Evolutionary conservation across 768 basidiomycete genomes (phyloP), one percentile per base, ranked within the genome.

Genomic region (Kwoniella pini): DNA sequence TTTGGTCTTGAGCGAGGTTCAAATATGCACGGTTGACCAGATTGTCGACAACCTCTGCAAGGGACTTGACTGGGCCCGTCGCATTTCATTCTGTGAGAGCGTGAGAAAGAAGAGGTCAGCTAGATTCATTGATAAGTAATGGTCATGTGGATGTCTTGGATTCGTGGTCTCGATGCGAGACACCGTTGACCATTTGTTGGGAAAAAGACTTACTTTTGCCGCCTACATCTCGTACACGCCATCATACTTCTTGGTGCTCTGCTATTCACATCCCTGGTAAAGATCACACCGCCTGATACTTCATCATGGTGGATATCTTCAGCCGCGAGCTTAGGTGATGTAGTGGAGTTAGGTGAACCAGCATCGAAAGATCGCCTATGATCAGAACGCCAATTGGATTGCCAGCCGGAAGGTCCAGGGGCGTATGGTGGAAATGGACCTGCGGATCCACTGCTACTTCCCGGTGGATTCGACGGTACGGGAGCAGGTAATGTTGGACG

Each of bases 1-100:
- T 75, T 75, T 19, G 74, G 74, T 49, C 74, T 54, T 19, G 61
- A 56, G 9, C 74, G 67, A 45, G 74, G 51, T 60, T 75, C 74
- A 38, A 75, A 75, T 3, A 75, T 60, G 40, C 74, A 75, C 21
- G 64, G 61, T 38, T 60, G 60, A 24, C 65, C 65, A 2, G 74
- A 54, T 64, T 67, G 65, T 30, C 71, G 53, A 59, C 74, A 75
- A 9, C 74, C 74, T 53, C 71, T 57, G 62, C 74, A 75, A 19
- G 74, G 74, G 17, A 69, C 48, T 31, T 67, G 62, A 24, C 50
- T 54, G 2, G 74, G 74, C 30, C 74, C 74, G 55, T 75, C 74
- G 39, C 74, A 75, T 62, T 75, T 75, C 74, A 75, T 75, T 43
- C 74, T 75, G 54, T 6, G 17, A 19, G 1, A 27, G 26, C 24